Conservation (phyloP, 83 land plant genomes). For the Larix sibirica region DNA sequence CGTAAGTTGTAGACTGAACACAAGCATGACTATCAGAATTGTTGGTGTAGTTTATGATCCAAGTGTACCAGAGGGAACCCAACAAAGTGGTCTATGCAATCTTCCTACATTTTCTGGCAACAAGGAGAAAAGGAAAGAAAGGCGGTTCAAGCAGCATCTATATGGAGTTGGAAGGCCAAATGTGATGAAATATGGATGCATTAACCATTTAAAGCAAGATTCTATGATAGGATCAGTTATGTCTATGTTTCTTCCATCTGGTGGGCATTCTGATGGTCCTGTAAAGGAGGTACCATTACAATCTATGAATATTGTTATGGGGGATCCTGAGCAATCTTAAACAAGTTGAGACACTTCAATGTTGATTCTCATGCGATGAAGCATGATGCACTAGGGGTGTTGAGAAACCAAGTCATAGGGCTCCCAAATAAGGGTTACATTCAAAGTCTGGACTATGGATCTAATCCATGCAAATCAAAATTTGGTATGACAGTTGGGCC, state of each 20-base stretch:
- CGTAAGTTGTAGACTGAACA: too few relatives aligned
- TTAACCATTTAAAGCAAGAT: constrained; percentile 8
- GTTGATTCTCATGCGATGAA: background rate
- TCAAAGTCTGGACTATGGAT: too few relatives aligned
- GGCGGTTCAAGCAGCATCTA: background rate
- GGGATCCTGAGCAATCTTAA: constrained; percentile 3
- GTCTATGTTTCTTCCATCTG: constrained; percentile 22
- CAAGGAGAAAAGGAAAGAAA: constrained; percentile 6
- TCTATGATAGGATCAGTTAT: constrained; percentile 19
- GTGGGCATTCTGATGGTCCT: background rate
- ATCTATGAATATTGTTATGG: background rate
- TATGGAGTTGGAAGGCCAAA: constrained; percentile 14
- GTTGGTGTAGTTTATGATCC: too few relatives aligned
- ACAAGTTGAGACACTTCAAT: too few relatives aligned
- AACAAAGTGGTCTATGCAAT: constrained; percentile 9
- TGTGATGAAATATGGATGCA: constrained; percentile 18
- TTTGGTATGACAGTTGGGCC: too few relatives aligned
- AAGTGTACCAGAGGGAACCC: constrained; percentile 2
- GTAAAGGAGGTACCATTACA: background rate
- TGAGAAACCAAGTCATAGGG: background rate
- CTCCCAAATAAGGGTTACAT: too few relatives aligned
- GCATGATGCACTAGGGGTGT: background rate
- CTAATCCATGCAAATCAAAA: too few relatives aligned
- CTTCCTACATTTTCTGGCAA: constrained; percentile 6
- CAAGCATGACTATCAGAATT: too few relatives aligned